A percentile compares a stretch with the other conserved stretches of the same genome.
Conservation (phyloP, 352 stramenopile species). For the Globisporangium alternatum region DNA sequence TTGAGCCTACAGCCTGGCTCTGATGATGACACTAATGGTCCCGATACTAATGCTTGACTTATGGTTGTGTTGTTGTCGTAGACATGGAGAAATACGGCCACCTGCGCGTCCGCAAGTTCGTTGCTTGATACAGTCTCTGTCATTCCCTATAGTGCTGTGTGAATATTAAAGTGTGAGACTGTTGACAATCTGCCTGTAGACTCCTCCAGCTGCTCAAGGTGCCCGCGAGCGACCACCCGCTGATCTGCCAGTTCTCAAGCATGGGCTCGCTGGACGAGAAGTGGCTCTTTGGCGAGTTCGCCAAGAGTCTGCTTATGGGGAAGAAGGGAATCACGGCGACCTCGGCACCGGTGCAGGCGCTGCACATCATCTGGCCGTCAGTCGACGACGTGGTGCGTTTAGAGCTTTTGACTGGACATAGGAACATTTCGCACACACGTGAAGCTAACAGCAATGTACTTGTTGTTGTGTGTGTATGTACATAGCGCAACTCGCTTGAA, state of each 20-base stretch:
- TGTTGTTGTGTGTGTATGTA: not conserved
- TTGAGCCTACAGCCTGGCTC: not conserved
- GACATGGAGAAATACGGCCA: conserved; percentile 85
- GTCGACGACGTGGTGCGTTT: conserved; percentile 70
- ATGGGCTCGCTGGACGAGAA: conserved; percentile 78
- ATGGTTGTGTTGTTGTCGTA: not conserved
- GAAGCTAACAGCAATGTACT: not conserved
- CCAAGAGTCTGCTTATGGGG: conserved; percentile 51
- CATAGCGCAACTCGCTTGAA: conserved; percentile 70
- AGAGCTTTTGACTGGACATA: not conserved
- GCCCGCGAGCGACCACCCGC: conserved; percentile 47
- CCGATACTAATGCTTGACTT: not conserved
- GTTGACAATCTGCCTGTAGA: conserved; percentile 20
- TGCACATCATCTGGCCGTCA: conserved; percentile 82
- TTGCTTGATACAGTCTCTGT: not conserved
- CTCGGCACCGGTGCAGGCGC: conserved; percentile 39
- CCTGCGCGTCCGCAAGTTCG: conserved; percentile 47
- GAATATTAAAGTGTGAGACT: not conserved
- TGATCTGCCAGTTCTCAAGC: conserved; percentile 85
- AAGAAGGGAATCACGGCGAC: conserved; percentile 29
- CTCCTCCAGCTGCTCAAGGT: conserved; percentile 50
- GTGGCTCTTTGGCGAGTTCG: conserved; percentile 81
- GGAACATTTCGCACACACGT: not conserved
- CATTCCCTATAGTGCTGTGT: not conserved
- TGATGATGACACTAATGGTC: not conserved